Evolutionary conservation across 2,329 filamentous ascomycete genomes (phyloP).

Genomic region (Sclerotinia nivalis): DNA sequence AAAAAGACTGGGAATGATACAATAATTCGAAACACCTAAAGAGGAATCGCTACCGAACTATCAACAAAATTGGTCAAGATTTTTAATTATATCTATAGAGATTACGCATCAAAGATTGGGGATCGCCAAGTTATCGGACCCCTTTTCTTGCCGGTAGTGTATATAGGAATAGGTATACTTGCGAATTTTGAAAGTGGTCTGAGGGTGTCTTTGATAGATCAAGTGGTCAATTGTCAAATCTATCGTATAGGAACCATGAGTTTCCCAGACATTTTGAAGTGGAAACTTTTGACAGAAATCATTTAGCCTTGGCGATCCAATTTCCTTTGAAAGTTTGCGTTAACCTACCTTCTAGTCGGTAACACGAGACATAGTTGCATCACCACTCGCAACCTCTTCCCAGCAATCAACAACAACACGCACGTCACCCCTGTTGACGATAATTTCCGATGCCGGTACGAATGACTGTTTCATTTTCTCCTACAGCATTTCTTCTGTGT

Average conservation of each 20-base stretch:
- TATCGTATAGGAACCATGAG: background rate
- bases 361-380: conserved; percentile 7
- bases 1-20: background rate
- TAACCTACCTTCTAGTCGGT: background rate
- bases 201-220: background rate
- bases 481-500: background rate
- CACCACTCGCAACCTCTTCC: too few species aligned
- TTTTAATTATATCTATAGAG: conserved; percentile 2
- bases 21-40: background rate
- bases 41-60: background rate
- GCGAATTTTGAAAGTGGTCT: background rate
- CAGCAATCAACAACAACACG: background rate
- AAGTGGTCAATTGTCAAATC: conserved; percentile 6
- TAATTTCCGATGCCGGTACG: conserved; percentile 12
- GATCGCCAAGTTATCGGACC: conserved; percentile 1
- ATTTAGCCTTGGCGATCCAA: background rate
- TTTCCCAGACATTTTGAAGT: background rate
- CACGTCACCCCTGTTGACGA: background rate
- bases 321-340: conserved; percentile 4
- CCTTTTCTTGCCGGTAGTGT: background rate
- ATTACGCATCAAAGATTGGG: background rate
- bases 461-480: background rate
- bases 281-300: conserved; percentile 4
- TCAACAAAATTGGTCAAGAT: background rate
- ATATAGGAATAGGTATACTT: background rate